These are phyloP conservation scores for Xylaria hypoxylon DNA, from an alignment of 2,329 filamentous ascomycete species.

Conservation along the genomic window DNA sequence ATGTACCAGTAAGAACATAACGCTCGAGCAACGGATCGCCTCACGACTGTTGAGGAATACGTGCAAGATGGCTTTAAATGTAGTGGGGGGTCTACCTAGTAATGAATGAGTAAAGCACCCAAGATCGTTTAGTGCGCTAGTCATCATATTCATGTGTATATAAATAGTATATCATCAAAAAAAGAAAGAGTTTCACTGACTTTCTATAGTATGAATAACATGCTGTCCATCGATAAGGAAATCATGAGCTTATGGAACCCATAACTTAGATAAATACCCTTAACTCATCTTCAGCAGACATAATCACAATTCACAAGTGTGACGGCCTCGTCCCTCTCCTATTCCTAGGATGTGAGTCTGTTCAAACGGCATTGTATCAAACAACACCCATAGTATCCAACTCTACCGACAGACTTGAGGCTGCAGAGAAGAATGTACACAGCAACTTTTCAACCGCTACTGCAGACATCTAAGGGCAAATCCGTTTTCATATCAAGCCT, in stretches of 20 bases:
- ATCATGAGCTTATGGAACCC: conserved; percentile 7
- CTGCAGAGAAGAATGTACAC: conserved; percentile 1
- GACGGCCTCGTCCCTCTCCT: conserved; percentile 26
- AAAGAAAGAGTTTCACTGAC: not conserved
- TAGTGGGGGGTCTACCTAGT: conserved; percentile 13
- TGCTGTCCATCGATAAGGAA: conserved; percentile 31
- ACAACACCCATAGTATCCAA: not conserved
- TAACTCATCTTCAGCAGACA: not conserved
- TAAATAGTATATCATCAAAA: no score
- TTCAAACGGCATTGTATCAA: conserved; percentile 14
- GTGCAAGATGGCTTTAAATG: conserved; percentile 14
- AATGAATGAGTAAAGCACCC: conserved; percentile 5
- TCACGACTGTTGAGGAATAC: conserved; percentile 21
- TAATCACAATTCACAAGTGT: conserved; percentile 17
- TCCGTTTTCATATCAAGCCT: conserved; percentile 11
- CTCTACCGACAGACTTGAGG: not conserved
- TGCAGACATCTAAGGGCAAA: not conserved
- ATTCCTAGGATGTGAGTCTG: not conserved
- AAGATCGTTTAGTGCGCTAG: no score
- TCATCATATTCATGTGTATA: conserved; percentile 26
- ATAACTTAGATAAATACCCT: no score
- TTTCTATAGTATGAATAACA: conserved; percentile 20
- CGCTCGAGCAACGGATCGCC: not conserved
- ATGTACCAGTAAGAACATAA: conserved; percentile 27
- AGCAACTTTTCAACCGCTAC: not conserved